Evolutionary conservation across 208 protist species (phyloP), one percentile per base, ranked within the genome.

Genomic region (Acanthamoeba triangularis): DNA sequence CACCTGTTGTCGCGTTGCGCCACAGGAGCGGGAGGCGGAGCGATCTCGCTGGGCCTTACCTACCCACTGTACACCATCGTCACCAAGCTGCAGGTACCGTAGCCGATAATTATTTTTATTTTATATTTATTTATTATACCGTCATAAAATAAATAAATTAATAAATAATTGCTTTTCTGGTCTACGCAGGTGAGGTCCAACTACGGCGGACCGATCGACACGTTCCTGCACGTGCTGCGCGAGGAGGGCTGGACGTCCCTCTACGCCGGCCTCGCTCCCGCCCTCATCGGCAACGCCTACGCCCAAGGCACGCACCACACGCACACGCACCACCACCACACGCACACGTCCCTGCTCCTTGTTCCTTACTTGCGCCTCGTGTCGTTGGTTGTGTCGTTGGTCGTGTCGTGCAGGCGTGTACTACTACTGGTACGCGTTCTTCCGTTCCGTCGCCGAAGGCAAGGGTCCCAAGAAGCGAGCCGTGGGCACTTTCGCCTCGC

Each of bases 341-440:
- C 59, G 30, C 37, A 13, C 35, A 11, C 76, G 16, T 4, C 0
- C 37, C 35, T 87, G 6, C 78, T 52, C 56, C 78, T 47, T 7
- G n/a, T 2, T 87, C 3, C n/a, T 23, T 3, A 41, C 7, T 41
- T 41, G 59, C 2, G 41, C 41, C 16, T 10, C 7, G 80, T 90
- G 44, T 35, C 33, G 49, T n/a, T 33, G 7, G 78, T 52, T 1
- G 6, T 52, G 78, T 8, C 3, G n/a, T 4, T 2, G 10, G 23
- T 67, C 23, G 28, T 87, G 78, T 35, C n/a, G 35, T 13, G 59
- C n/a, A 93, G 87, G 87, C 8, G 91, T 94, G 16, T 94, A 94
- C 91, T 94, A 94, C 69, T 94, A 94, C 49, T 94, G 91, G 91
- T 94, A 94, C 28, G 44, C 91, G 25, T 84, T 85, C 37, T 85